Evolutionary conservation across 805 yeast genomes (phyloP).

Genomic region (Hanseniaspora singularis): DNA sequence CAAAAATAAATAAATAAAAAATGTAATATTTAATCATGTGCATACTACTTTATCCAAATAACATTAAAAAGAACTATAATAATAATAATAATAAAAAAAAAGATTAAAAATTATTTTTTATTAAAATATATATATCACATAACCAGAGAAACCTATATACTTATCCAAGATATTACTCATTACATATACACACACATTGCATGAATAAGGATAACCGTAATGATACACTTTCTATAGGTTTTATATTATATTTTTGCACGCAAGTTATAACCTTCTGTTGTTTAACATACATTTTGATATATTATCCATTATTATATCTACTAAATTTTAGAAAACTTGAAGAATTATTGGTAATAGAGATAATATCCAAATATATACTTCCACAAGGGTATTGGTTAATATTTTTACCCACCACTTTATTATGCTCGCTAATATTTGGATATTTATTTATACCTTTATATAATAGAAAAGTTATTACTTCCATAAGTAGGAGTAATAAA

Average conservation of each 20-base stretch:
- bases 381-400: slow-evolving; percentile 15
- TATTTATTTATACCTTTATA: slow-evolving; percentile 8
- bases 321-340: background rate
- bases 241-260: slow-evolving; percentile 6
- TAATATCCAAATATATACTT: slow-evolving; percentile 7
- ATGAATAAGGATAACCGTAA: background rate
- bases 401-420: slow-evolving; percentile 1
- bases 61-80: too few relatives aligned
- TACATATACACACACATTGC: too few relatives aligned
- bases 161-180: background rate
- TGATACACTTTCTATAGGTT: slow-evolving; percentile 14
- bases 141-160: too few relatives aligned
- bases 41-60: too few relatives aligned
- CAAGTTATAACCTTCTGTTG: background rate
- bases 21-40: too few relatives aligned
- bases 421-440: background rate
- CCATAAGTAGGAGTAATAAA: background rate
- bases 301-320: slow-evolving; percentile 5
- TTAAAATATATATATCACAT: too few relatives aligned
- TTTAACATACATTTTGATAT: slow-evolving; percentile 4
- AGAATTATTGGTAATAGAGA: background rate
- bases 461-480: background rate
- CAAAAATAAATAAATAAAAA: too few relatives aligned
- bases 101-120: too few relatives aligned
- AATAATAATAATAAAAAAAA: too few relatives aligned